These are phyloP conservation scores for Talaromyces stipitatus DNA, from an alignment of 495 filamentous ascomycete genomes.

Conservation along the genomic window DNA sequence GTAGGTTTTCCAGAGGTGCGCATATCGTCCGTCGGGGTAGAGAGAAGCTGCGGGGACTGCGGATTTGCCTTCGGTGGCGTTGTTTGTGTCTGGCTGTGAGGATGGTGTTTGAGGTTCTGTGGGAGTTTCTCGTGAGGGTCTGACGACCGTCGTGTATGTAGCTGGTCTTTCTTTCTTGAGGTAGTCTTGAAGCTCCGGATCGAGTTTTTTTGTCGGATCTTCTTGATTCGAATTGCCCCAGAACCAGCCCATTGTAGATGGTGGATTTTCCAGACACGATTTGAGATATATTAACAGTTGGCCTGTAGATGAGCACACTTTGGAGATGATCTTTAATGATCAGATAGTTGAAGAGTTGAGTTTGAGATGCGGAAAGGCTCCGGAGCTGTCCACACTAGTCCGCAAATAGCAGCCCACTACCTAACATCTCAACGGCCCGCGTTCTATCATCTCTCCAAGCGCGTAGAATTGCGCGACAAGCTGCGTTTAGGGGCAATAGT, in stretches of 20 bases:
- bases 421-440: constrained; percentile 1
- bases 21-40: constrained; percentile 80
- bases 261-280: not conserved
- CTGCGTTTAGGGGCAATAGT: not conserved
- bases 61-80: constrained; percentile 27
- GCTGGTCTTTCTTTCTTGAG: constrained; percentile 74
- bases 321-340: not conserved
- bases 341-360: not conserved
- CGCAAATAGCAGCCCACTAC: not conserved
- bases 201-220: constrained; percentile 75
- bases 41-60: constrained; percentile 51
- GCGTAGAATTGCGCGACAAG: constrained; percentile 17
- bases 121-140: constrained; percentile 14
- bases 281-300: not conserved
- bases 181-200: constrained; percentile 77
- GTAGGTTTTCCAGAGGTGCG: constrained; percentile 89
- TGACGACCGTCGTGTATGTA: constrained; percentile 50
- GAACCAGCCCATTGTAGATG: constrained; percentile 57
- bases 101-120: constrained; percentile 6
- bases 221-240: constrained; percentile 43
- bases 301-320: not conserved
- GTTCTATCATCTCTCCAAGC: constrained; percentile 19
- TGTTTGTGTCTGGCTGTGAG: constrained; percentile 10
- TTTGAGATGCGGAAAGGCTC: not conserved
- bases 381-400: not conserved